phyloP scores from a whole-genome alignment of 169 alveolate genomes.

The Eimeria tenella region DNA sequence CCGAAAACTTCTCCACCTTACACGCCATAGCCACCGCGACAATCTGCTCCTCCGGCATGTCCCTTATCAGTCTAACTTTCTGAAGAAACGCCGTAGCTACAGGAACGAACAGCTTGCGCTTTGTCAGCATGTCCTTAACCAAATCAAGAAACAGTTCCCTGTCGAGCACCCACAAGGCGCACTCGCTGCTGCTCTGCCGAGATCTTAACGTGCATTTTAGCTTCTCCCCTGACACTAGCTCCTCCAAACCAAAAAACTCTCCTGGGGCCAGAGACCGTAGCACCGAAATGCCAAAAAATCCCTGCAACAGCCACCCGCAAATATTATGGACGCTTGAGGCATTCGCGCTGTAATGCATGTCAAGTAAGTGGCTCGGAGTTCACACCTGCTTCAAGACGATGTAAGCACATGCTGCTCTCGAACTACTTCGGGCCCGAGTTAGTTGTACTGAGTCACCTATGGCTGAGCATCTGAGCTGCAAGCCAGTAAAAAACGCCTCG shows the following conservation, averaged over 20 bases:
- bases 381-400: no score
- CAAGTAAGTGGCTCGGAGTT: no score
- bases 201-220: conserved; percentile 52
- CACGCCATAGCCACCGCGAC: conserved; percentile 72
- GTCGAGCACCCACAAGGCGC: conserved; percentile 74
- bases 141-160: conserved; percentile 57
- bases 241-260: conserved; percentile 77
- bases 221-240: conserved; percentile 69
- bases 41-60: conserved; percentile 55
- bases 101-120: conserved; percentile 71
- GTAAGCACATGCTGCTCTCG: background rate
- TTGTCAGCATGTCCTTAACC: conserved; percentile 66
- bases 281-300: conserved; percentile 74
- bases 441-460: background rate
- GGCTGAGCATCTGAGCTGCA: background rate
- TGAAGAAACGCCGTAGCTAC: conserved; percentile 61
- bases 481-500: background rate
- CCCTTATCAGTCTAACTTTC: conserved; percentile 68
- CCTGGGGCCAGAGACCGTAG: conserved; percentile 51
- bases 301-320: conserved; percentile 34
- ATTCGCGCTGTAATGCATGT: no score
- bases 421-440: background rate
- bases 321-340: no score
- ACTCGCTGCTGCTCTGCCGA: conserved; percentile 63
- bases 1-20: conserved; percentile 74